Evolutionary conservation across 495 filamentous ascomycete genomes (phyloP), one percentile per base, ranked within the genome.

Genomic region (Diplogelasinospora grovesii): DNA sequence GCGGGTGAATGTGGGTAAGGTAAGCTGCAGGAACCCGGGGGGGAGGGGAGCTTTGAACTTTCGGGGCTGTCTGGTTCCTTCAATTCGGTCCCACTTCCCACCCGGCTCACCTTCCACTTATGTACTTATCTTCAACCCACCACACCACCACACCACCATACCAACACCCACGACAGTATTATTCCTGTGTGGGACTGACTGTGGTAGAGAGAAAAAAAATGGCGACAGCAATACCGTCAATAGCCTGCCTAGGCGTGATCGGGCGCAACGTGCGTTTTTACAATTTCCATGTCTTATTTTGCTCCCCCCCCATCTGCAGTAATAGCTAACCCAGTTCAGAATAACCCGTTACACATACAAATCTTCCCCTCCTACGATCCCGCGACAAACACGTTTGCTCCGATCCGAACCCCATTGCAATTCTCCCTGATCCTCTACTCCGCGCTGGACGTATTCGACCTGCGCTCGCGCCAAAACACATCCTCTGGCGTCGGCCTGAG

Each of bases 301-400:
- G 30, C 24, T n/a, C n/a, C n/a, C 26, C 11, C n/a, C 39, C 25
- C 11, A 26, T 3, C 8, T 18, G 5, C 31, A 21, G 2, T 24
- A 13, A 29, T 36, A 30, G 40, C 33, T 52, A 26, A 54, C 50
- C 33, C 19, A 8, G 4, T 29, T 14, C 54, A 98, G 92, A 93
- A 96, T 66, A 94, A 95, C 60, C 92, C 90, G 33, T 83, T 98
- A 57, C 90, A 95, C 65, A 83, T 93, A 43, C 77, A 85, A 31
- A 74, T 95, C 57, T 96, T 96, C 63, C 84, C 89, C 23, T 81
- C 88, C 46, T 60, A 70, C 64, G 65, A 71, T 49, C 48, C 61
- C 20, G 27, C 54, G 27, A 65, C 64, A 44, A 65, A 63, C 57
- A 53, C 54, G 38, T 66, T 57, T 52, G 46, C 53, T 20, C 71